These are phyloP conservation scores for Cicer chorassanicum DNA, from an alignment of 306 rosid genomes.

Conservation along the genomic window DNA sequence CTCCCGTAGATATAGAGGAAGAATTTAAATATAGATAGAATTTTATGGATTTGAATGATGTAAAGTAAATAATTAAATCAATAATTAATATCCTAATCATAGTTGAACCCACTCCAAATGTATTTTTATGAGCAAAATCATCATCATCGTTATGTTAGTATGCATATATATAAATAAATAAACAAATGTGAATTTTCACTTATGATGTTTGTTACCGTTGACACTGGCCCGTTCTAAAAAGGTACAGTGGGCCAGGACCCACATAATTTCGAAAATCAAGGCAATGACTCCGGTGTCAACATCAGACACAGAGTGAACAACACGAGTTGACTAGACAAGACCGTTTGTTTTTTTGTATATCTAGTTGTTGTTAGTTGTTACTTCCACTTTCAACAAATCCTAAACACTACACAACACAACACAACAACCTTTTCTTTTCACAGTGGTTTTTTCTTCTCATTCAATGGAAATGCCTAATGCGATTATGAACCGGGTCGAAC, in stretches of 20 bases:
- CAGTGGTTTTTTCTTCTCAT: neutral
- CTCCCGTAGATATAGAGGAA: too few relatives aligned
- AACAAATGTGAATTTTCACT: neutral
- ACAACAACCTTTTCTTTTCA: neutral
- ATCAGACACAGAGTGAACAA: neutral
- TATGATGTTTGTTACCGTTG: constrained; percentile 46
- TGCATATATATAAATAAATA: too few relatives aligned
- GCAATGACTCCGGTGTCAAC: constrained; percentile 42
- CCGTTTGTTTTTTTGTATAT: constrained; percentile 25
- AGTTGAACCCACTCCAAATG: too few relatives aligned
- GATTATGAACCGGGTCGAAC: constrained; percentile 33
- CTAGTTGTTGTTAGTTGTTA: too few relatives aligned
- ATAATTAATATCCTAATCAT: too few relatives aligned
- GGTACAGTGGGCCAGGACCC: neutral
- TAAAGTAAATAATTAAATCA: too few relatives aligned
- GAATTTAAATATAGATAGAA: too few relatives aligned
- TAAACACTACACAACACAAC: neutral
- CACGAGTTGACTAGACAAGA: constrained; percentile 32
- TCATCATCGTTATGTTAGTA: too few relatives aligned
- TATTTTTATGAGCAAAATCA: too few relatives aligned
- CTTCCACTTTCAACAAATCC: neutral
- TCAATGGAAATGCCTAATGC: constrained; percentile 16
- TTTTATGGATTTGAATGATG: too few relatives aligned
- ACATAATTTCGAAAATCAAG: constrained; percentile 46
- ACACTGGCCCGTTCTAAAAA: neutral